Evolutionary conservation across 1,284 basidiomycete genomes (phyloP).

Genomic region (Singerocomus rubriflavus): DNA sequence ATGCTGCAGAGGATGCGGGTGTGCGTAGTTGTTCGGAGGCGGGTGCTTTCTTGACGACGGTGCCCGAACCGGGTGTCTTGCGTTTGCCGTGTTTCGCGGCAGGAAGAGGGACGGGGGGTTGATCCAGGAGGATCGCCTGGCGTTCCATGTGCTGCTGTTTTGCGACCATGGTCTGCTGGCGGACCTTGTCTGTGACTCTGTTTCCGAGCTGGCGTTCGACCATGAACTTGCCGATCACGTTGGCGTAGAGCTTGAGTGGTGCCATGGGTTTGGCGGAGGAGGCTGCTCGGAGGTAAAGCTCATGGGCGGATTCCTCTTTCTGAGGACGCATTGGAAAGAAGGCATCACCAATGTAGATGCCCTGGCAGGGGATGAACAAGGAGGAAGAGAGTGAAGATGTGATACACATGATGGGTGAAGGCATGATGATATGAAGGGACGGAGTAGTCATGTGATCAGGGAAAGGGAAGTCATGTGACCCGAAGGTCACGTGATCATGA

Average conservation of each 20-base stretch:
- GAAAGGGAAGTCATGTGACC: too few relatives aligned
- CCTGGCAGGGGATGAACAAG: conserved; percentile 40
- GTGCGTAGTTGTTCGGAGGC: conserved; percentile 33
- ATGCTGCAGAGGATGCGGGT: conserved; percentile 25
- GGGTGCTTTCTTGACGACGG: conserved; percentile 31
- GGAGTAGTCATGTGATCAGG: too few relatives aligned
- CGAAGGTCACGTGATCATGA: too few relatives aligned
- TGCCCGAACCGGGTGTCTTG: conserved; percentile 33
- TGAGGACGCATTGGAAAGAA: conserved; percentile 57
- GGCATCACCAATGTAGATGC: conserved; percentile 58
- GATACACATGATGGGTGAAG: too few relatives aligned
- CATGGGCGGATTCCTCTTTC: conserved; percentile 56
- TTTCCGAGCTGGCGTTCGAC: conserved; percentile 60
- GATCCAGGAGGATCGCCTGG: conserved; percentile 50
- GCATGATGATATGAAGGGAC: too few relatives aligned
- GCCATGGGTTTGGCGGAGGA: conserved; percentile 54
- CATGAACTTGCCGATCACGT: conserved; percentile 62
- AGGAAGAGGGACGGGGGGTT: conserved; percentile 28
- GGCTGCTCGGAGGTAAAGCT: conserved; percentile 64
- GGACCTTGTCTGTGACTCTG: conserved; percentile 49
- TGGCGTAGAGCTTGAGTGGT: conserved; percentile 69
- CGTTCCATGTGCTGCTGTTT: conserved; percentile 53
- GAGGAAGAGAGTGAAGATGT: too few relatives aligned
- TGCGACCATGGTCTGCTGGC: conserved; percentile 54
- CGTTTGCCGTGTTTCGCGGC: conserved; percentile 29